These are phyloP conservation scores for Fusarium cyanostomum DNA, from an alignment of 2,329 filamentous ascomycete genomes.

Conservation along the genomic window DNA sequence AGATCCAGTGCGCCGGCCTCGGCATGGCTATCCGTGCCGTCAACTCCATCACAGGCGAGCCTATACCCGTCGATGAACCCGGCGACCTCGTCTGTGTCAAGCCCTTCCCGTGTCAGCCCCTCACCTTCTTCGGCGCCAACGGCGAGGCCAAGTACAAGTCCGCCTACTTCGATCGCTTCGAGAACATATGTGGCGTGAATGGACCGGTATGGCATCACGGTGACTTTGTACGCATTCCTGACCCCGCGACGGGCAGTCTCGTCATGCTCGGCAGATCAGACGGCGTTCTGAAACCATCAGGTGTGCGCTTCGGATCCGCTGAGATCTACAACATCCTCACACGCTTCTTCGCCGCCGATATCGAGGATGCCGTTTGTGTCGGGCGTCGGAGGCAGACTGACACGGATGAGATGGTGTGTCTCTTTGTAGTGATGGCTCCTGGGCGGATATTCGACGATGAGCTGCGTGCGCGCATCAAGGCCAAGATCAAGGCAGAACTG, in stretches of 20 bases:
- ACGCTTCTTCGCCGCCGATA: conserved; percentile 78
- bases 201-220: conserved; percentile 87
- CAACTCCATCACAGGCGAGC: conserved; percentile 65
- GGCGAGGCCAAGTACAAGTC: conserved; percentile 77
- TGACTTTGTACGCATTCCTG: conserved; percentile 79
- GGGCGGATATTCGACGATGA: conserved; percentile 66
- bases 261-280: conserved; percentile 94
- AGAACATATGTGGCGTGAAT: conserved; percentile 50
- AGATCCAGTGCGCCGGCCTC: conserved; percentile 80
- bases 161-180: conserved; percentile 90
- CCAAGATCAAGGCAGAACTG: conserved; percentile 76
- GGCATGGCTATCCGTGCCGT: conserved; percentile 79
- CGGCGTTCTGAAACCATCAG: conserved; percentile 90
- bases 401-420: conserved; percentile 83
- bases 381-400: conserved; percentile 78
- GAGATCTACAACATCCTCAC: conserved; percentile 97
- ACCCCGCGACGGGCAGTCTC: conserved; percentile 77
- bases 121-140: conserved; percentile 81
- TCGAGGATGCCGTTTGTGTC: conserved; percentile 89
- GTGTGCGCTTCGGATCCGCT: conserved; percentile 90
- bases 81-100: conserved; percentile 89
- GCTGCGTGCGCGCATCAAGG: conserved; percentile 71
- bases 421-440: conserved; percentile 83
- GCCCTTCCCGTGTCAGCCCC: conserved; percentile 90
- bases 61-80: conserved; percentile 69